Evolutionary conservation across 805 yeast genomes (phyloP).

Genomic region (Dipodascus geniculatus): DNA sequence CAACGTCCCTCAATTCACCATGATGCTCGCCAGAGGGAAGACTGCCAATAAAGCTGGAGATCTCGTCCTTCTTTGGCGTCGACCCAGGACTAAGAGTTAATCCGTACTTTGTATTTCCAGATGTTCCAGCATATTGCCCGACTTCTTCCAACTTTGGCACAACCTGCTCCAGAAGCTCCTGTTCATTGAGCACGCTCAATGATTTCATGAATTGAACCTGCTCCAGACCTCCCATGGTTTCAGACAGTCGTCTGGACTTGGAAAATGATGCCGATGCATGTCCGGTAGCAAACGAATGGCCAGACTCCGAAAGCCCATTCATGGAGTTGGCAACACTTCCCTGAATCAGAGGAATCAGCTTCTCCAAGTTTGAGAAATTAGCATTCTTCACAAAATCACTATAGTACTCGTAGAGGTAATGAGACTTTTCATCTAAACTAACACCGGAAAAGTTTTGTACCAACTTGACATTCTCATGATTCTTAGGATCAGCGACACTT

Average conservation of each 20-base stretch:
- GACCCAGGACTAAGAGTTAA: constrained; percentile 19
- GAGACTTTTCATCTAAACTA: constrained; percentile 53
- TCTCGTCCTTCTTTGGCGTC: constrained; percentile 20
- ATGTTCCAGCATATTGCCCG: constrained; percentile 12
- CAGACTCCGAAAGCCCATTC: constrained; percentile 72
- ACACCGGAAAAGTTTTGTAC: constrained; percentile 53
- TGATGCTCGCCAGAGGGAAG: background rate
- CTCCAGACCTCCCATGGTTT: constrained; percentile 58
- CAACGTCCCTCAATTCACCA: background rate
- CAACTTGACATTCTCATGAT: constrained; percentile 22
- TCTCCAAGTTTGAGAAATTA: constrained; percentile 52
- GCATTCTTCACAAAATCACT: constrained; percentile 57
- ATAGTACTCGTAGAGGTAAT: constrained; percentile 54
- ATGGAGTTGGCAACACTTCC: constrained; percentile 66
- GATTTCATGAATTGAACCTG: constrained; percentile 49
- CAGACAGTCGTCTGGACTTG: constrained; percentile 46
- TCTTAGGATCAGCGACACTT: constrained; percentile 34
- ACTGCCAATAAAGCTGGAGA: constrained; percentile 15
- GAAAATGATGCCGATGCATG: constrained; percentile 56
- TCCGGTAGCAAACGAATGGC: constrained; percentile 72
- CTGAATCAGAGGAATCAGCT: constrained; percentile 61
- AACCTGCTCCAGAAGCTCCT: constrained; percentile 38
- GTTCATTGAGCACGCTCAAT: constrained; percentile 51
- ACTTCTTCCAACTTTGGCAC: constrained; percentile 45
- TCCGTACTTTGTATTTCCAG: constrained; percentile 13